Percentiles rank a stretch among this genome's conserved stretches.
Evolutionary conservation across 1,139 yeast genomes (phyloP).

Genomic region (Hyphopichia wangnamkhiaoensis): DNA sequence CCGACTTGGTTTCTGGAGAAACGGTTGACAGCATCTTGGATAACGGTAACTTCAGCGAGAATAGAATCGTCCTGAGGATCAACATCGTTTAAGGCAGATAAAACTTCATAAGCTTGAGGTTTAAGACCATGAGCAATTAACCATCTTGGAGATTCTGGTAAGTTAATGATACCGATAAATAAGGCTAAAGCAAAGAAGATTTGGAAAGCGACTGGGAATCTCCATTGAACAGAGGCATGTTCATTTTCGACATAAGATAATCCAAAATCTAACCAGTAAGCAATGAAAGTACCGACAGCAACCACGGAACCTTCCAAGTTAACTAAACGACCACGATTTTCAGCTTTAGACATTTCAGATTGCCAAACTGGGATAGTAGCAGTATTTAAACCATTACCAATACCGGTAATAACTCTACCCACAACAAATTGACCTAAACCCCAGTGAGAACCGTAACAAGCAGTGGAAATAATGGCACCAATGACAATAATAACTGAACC

Average conservation of each 20-base stretch:
- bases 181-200: constrained; percentile 19
- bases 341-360: constrained; percentile 35
- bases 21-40: constrained; percentile 44
- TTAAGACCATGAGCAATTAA: constrained; percentile 59
- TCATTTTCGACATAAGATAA: constrained; percentile 4
- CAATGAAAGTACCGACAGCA: constrained; percentile 42
- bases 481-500: constrained; percentile 43
- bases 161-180: constrained; percentile 16
- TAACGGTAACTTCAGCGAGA: constrained; percentile 41
- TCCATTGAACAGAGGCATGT: constrained; percentile 20
- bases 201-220: constrained; percentile 28
- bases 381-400: constrained; percentile 36
- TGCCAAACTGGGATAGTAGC: constrained; percentile 44
- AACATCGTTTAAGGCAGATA: constrained; percentile 41
- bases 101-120: constrained; percentile 45
- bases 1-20: constrained; percentile 39
- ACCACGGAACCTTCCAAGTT: constrained; percentile 68
- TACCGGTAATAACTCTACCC: constrained; percentile 49
- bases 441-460: constrained; percentile 22
- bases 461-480: constrained; percentile 48
- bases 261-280: constrained; percentile 18
- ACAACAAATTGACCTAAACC: constrained; percentile 46
- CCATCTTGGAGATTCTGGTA: constrained; percentile 75
- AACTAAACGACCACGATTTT: constrained; percentile 54
- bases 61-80: constrained; percentile 46